phyloP scores from a whole-genome alignment of 148 eudicot genomes.

The Rhododendron henanense region DNA sequence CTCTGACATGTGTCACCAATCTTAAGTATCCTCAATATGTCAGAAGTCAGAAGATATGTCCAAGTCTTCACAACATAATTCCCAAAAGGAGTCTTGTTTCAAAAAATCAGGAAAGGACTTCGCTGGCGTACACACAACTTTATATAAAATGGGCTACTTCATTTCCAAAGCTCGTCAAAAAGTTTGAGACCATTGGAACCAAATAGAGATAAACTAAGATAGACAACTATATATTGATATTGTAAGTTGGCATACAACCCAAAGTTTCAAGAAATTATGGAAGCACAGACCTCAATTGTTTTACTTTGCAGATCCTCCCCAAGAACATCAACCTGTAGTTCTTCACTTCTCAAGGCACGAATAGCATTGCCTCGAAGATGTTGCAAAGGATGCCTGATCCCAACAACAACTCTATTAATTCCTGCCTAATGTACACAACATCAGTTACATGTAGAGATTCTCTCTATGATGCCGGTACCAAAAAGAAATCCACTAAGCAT shows the following conservation, averaged over 20 bases:
- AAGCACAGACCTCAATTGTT: slow-evolving; percentile 50
- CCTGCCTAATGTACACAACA: slow-evolving; percentile 60
- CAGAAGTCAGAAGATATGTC: not conserved
- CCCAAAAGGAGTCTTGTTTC: not conserved
- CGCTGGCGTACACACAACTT: not conserved
- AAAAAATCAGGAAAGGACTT: not conserved
- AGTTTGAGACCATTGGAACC: not conserved
- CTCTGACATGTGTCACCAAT: not conserved
- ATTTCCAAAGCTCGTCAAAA: not conserved
- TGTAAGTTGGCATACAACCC: not conserved
- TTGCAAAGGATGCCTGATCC: slow-evolving; percentile 83
- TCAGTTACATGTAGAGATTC: slow-evolving; percentile 15
- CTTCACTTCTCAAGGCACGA: slow-evolving; percentile 68
- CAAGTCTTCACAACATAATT: not conserved
- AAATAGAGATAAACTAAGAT: not conserved
- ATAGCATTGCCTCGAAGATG: slow-evolving; percentile 82
- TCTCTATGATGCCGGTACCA: not conserved
- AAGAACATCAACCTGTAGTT: slow-evolving; percentile 85
- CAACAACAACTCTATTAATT: slow-evolving; percentile 77
- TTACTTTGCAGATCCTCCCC: slow-evolving; percentile 76
- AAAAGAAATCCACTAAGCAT: not conserved
- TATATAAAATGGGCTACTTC: not conserved
- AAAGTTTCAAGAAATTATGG: not conserved
- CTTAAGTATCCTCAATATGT: not conserved
- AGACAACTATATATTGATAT: slow-evolving; percentile 4